Base-by-base conservation (phyloP, 768 basidiomycete species). In the Crucibulum laeve region DNA sequence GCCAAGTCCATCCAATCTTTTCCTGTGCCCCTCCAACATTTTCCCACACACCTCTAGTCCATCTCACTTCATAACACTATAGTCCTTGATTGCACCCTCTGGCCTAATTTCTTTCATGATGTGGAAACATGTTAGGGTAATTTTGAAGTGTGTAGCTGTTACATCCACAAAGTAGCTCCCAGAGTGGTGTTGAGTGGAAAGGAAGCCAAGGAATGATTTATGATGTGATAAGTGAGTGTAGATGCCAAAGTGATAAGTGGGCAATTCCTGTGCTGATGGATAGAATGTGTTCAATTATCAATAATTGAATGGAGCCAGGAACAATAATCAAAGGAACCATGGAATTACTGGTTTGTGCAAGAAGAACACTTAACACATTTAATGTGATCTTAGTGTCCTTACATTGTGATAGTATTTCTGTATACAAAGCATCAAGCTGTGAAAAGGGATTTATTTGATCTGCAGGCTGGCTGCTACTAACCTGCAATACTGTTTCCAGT, bases 401-500 rank as follows among this genome's bases (percentile, higher is more conserved):
- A 37, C 8, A 2, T 30, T 38, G 2, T 36, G 25, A 8, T 13
- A 53, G 38, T 5, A 53, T 45, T 5, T 50, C 37, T 22, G 17
- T 17, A 25, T 50, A 53, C 0, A 53, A 36, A 8, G 36, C 40
- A 30, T 53, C 52, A 2, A 53, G 34, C 13, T 48, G 37, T 15
- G 46, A 35, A 25, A 44, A 48, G 4, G 53, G 49, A 15, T 14
- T 17, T 14, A 46, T 44, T 14, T 22, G 19, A 17, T 24, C 23
- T 14, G 40, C 18, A 11, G 33, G 14, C 13, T 47, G 18, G 7
- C 49, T n/a, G n/a, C n/a, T n/a, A n/a, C n/a, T n/a, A n/a, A n/a
- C 34, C 18, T 43, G 41, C 8, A 52, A 43, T 19, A 56, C 26
- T 15, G 46, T 39, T 4, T 53, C 38, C 19, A 56, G 43, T n/a